These are phyloP conservation scores for Cladophialophora bantiana DNA, from an alignment of 2,329 filamentous ascomycete genomes.

Conservation along the genomic window DNA sequence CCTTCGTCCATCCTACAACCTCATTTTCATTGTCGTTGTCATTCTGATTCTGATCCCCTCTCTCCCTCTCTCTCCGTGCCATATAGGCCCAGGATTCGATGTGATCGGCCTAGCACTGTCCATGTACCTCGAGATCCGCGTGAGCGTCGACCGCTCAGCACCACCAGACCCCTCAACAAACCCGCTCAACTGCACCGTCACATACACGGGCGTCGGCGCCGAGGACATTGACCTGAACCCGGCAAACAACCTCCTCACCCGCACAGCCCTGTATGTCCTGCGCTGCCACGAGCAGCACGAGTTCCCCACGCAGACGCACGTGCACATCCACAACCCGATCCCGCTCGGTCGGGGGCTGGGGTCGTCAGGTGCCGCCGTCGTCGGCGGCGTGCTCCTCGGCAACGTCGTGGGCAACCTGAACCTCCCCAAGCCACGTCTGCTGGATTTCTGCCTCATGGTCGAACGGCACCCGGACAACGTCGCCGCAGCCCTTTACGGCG, in stretches of 20 bases:
- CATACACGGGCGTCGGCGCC: constrained; percentile 81
- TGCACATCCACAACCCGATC: constrained; percentile 96
- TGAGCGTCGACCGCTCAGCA: constrained; percentile 68
- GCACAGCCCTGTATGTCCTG: constrained; percentile 91
- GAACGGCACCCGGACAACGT: constrained; percentile 92
- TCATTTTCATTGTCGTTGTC: not conserved
- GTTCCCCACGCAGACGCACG: constrained; percentile 85
- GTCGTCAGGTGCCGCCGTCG: constrained; percentile 94
- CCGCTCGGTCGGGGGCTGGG: constrained; percentile 90
- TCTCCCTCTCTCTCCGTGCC: not conserved
- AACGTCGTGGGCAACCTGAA: constrained; percentile 85
- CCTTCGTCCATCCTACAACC: no score
- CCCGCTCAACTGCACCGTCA: constrained; percentile 78
- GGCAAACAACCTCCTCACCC: constrained; percentile 88
- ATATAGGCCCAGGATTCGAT: constrained; percentile 81
- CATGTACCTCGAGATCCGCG: constrained; percentile 87
- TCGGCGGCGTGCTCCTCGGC: constrained; percentile 90
- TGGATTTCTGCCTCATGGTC: constrained; percentile 96
- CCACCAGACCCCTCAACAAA: constrained; percentile 37
- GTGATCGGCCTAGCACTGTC: constrained; percentile 93
- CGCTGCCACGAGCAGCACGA: constrained; percentile 85
- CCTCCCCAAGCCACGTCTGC: constrained; percentile 70
- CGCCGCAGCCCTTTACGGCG: constrained; percentile 91
- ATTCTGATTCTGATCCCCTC: not conserved
- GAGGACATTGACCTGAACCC: constrained; percentile 82